Base-by-base conservation (phyloP, 2,329 filamentous ascomycete species). In the Neonectria faginata region DNA sequence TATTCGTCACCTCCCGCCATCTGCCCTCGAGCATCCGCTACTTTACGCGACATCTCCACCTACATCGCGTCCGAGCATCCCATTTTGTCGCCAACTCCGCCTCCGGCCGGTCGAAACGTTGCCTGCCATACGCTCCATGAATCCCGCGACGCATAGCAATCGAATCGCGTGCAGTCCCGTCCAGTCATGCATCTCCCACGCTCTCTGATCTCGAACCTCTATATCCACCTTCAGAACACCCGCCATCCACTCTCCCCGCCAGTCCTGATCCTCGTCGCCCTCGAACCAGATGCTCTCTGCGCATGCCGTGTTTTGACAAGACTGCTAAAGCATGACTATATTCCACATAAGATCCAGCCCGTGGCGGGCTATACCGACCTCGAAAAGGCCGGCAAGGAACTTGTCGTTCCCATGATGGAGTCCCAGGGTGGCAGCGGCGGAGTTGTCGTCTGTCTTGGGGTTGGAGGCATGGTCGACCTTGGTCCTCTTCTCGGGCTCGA, bases 311-410 rank as follows among this genome's bases (percentile, higher is more conserved):
- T 99, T 66, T 88, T 99, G 52, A 97, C 95, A 3, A 88, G 91
- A 55, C 86, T 99, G n/a, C 85, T 99, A 65, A 97, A 97, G 81
- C 92, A 95, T 84, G 96, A 99, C 83, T 98, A 97, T 77, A 97
- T 99, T 72, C 92, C 92, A 14, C 95, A 98, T 83, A 98, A 97
- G 81, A 97, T 98, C 75, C 93, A 97, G 75, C 96, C 96, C 1
- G 91, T 99, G 59, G 89, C 93, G 20, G 96, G 96, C 60, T 98
- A 97, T 88, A 90, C 89, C 69, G 96, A 98, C 78, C 88, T 99
- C 51, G 87, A 92, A 75, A 90, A 89, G 71, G 91, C 91, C 22
- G 94, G 94, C 50, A 87, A 88, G 74, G 89, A 94, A 70, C 85
- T 97, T 48, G 91, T 97, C 44, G 86, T 85, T 59, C 94, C 94